Evolutionary conservation across 768 basidiomycete species (phyloP), one percentile per base, ranked within the genome.

Genomic region (Leucosporidium scottii): DNA sequence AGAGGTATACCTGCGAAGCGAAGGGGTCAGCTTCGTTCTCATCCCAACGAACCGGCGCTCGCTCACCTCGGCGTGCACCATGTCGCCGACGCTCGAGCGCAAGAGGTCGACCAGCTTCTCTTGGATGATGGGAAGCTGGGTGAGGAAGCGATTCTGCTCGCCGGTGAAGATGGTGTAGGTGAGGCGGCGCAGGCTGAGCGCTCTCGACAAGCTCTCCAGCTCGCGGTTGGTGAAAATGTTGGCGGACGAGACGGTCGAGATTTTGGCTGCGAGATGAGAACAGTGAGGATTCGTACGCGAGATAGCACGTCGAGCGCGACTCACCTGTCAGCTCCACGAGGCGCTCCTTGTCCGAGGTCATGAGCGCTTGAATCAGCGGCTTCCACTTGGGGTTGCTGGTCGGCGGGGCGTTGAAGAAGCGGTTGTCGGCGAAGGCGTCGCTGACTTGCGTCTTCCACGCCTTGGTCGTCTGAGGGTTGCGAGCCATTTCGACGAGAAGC

Each of bases 141-240:
- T 86, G 59, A 98, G 78, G 79, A 90, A 96, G 61, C 91, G 87
- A 75, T 99, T 94, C 79, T 89, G 89, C 73, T 93, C 92, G 20
- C 87, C 91, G 1, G 88, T 81, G 64, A 92, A 86, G n/a, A 99
- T 77, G 39, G 89, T 84, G 75, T 90, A 91, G 7, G 93, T 91
- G 50, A 98, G 80, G 39, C 94, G 83, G 51, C 96, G 85, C 25
- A 99, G 81, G 74, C 90, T 93, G 61, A 93, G 80, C 4, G 92
- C 91, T 30, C 91, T 85, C 31, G 88, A 80, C 0, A 91, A 80
- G 84, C 89, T 93, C 79, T 99, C 96, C 64, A 92, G 90, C 76
- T 98, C 96, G 56, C 89, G 82, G 75, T 92, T 98, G 36, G 91
- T 88, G 78, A 99, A 99, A 63, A 99, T 96, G 74, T 96, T 98